phyloP scores from a whole-genome alignment of 2,329 filamentous ascomycete genomes.

The Trichoderma atrobrunneum region DNA sequence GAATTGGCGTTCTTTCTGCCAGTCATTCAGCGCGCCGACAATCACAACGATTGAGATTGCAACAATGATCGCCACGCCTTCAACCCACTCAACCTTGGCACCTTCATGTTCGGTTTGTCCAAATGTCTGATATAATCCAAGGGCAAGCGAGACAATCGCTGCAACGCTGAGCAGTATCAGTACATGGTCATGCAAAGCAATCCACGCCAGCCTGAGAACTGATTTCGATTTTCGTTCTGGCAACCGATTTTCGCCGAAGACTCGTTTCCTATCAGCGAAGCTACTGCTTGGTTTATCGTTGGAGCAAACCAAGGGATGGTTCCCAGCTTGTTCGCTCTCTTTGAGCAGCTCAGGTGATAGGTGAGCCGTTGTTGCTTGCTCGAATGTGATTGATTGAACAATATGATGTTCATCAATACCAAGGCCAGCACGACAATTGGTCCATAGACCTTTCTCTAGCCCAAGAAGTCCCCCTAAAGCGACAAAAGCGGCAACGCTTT shows the following conservation, averaged over 20 bases:
- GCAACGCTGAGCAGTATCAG: slow-evolving; percentile 64
- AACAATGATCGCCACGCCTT: slow-evolving; percentile 58
- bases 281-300: background rate
- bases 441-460: slow-evolving; percentile 69
- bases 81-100: slow-evolving; percentile 60
- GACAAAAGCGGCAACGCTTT: slow-evolving; percentile 71
- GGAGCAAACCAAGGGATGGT: background rate
- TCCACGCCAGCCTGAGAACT: slow-evolving; percentile 71
- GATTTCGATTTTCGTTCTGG: slow-evolving; percentile 72
- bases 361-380: slow-evolving; percentile 46
- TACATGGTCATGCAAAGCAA: slow-evolving; percentile 59
- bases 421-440: slow-evolving; percentile 62
- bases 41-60: slow-evolving; percentile 52
- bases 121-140: slow-evolving; percentile 66
- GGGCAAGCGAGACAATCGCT: slow-evolving; percentile 61
- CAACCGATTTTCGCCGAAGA: slow-evolving; percentile 69
- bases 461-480: slow-evolving; percentile 71
- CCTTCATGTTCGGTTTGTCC: slow-evolving; percentile 40
- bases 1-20: slow-evolving; percentile 66
- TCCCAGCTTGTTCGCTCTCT: background rate
- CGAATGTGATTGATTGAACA: slow-evolving; percentile 64
- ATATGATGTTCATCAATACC: slow-evolving; percentile 66
- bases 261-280: slow-evolving; percentile 59
- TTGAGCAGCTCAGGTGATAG: background rate
- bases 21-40: slow-evolving; percentile 63